Conservation (phyloP, 2,329 filamentous ascomycete genomes). For the Albifimbria verrucaria region DNA sequence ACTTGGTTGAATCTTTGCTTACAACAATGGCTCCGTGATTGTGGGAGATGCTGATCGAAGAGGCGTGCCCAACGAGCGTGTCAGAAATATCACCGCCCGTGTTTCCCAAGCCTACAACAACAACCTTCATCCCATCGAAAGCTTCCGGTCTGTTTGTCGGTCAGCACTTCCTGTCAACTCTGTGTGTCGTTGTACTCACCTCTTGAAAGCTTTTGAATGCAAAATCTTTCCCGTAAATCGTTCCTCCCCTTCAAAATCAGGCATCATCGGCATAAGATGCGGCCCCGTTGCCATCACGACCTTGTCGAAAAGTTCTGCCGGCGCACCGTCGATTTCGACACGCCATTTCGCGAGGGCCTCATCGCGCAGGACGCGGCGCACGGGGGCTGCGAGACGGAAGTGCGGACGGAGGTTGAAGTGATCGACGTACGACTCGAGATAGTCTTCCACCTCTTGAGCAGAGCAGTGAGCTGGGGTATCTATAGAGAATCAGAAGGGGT, state of each 20-base stretch:
- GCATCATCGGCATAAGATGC: constrained; percentile 32
- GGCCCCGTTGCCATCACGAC: constrained; percentile 33
- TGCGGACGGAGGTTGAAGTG: constrained; percentile 26
- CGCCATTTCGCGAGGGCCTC: constrained; percentile 18
- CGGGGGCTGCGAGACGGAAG: constrained; percentile 22
- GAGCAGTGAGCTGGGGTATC: constrained; percentile 18
- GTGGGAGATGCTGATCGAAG: constrained; percentile 18
- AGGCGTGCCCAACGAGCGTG: constrained; percentile 25
- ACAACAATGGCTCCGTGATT: constrained; percentile 19
- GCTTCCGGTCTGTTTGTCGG: constrained; percentile 13
- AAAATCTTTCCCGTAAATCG: constrained; percentile 26
- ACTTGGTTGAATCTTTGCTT: neutral
- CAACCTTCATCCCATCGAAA: constrained; percentile 30
- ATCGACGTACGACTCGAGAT: constrained; percentile 30
- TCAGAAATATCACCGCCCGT: constrained; percentile 28
- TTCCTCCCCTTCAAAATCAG: constrained; percentile 27
- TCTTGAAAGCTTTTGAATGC: constrained; percentile 17
- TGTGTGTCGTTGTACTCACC: constrained; percentile 3
- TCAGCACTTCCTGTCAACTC: constrained; percentile 1
- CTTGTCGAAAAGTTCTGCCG: constrained; percentile 30
- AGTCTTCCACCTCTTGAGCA: constrained; percentile 24
- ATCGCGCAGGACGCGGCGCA: constrained; percentile 15
- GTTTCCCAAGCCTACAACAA: constrained; percentile 43
- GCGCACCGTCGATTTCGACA: constrained; percentile 20
- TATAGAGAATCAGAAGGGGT: neutral